phyloP scores from a whole-genome alignment of 2,329 filamentous ascomycete species.

The Apiospora marii region DNA sequence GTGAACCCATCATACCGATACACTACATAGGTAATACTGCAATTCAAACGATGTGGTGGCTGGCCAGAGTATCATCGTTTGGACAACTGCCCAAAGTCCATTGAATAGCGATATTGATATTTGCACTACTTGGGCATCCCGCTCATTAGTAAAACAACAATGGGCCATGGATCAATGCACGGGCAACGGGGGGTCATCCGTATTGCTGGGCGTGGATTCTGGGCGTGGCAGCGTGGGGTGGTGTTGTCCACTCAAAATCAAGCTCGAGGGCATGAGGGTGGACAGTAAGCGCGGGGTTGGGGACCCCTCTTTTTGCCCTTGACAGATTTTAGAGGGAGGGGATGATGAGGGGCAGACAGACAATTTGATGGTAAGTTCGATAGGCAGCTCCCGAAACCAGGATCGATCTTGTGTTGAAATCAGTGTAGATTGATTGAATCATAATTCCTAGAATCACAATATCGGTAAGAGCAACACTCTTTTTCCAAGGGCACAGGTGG shows the following conservation, averaged over 20 bases:
- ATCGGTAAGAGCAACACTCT: neutral
- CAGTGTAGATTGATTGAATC: neutral
- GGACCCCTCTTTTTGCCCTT: neutral
- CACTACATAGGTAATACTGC: neutral
- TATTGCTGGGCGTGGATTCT: neutral
- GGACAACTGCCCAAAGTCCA: neutral
- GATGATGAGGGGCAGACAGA: neutral
- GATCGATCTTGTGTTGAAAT: neutral
- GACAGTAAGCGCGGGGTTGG: conserved; percentile 2
- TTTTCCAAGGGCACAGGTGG: too few relatives aligned
- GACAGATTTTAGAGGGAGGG: conserved; percentile 4
- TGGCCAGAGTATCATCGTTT: neutral
- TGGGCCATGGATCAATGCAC: neutral
- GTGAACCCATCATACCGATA: neutral
- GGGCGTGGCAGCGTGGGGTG: neutral
- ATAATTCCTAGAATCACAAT: neutral
- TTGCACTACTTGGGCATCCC: neutral
- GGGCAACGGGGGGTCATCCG: neutral
- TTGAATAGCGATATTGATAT: neutral
- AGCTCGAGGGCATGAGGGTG: neutral
- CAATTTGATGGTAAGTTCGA: neutral
- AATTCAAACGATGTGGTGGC: neutral
- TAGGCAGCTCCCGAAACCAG: neutral
- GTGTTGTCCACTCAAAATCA: neutral
- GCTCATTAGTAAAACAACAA: neutral